Evolutionary conservation across 116 monocot genomes (phyloP), one percentile per base, ranked within the genome.

Genomic region (Trichopus zeylanicus): DNA sequence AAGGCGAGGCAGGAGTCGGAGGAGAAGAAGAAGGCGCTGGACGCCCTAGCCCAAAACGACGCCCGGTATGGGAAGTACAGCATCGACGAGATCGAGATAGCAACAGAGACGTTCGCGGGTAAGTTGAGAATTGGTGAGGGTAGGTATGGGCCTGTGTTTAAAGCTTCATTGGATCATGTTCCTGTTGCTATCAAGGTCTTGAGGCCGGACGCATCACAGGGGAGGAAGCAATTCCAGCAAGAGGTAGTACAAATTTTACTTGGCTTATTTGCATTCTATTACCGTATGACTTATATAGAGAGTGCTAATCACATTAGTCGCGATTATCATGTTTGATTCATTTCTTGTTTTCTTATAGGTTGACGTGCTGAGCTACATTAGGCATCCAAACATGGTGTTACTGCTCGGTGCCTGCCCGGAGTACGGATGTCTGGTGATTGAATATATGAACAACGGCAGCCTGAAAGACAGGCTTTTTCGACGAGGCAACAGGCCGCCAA

Each of bases 361-460:
- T 10, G 74, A 68, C 15, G 67, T 74, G 1, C 51, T 74, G 51
- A 62, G 74, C 39, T 68, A 68, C 68, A 74, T 74, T 23, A 51
- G 74, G 4, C 74, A 74, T 58, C 74, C 74, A 26, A 74, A 74
- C 74, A 68, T 74, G 74, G 74, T 68, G 31, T 63, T 74, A 28
- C 48, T 73, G 8, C 56, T 73, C 5, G 72, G 72, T 10, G 71
- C 57, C 13, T 71, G 71, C 30, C 71, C 71, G 4, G 71, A 71
- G 51, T 60, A 53, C 26, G 73, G 73, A 10, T 73, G 73, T 46
- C 42, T 73, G 9, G 73, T 73, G 21, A 66, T 66, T 25, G 73
- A 73, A 35, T 66, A 73, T 60, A 60, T 73, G 63, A 57, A 65
- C 20, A 74, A 74, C 31, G 74, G 74, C 13, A 74, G 74, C 58